These are phyloP conservation scores for Chaetomidium leptoderma DNA, from an alignment of 495 filamentous ascomycete genomes.

Conservation along the genomic window DNA sequence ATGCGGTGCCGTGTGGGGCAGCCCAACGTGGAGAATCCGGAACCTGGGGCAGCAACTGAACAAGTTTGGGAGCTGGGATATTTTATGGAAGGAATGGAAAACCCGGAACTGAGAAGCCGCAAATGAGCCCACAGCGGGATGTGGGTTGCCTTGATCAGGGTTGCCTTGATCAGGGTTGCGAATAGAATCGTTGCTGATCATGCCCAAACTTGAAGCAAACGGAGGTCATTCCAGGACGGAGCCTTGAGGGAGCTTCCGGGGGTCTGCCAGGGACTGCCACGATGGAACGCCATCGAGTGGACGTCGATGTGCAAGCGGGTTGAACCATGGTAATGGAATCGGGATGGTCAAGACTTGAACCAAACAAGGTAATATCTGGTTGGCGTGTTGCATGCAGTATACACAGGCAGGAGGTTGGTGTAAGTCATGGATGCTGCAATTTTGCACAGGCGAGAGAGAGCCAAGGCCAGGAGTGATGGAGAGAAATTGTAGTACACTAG, in stretches of 20 bases:
- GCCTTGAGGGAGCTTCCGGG: too few species aligned
- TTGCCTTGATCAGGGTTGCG: neutral
- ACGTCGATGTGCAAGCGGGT: neutral
- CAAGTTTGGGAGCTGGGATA: neutral
- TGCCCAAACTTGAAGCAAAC: neutral
- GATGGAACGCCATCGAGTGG: neutral
- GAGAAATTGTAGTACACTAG: too few species aligned
- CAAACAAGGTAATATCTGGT: neutral
- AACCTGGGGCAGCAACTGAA: neutral
- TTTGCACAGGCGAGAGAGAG: too few species aligned
- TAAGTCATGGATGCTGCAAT: too few species aligned
- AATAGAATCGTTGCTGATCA: neutral
- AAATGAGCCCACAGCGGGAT: neutral
- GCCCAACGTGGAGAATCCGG: conserved; percentile 1
- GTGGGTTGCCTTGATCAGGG: neutral
- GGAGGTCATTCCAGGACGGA: too few species aligned
- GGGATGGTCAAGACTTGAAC: neutral
- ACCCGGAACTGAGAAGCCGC: conserved; percentile 13
- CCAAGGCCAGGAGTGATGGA: too few species aligned
- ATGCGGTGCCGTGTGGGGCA: conserved; percentile 6
- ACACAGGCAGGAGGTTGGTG: too few species aligned
- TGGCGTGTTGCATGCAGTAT: too few species aligned
- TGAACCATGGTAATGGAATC: neutral
- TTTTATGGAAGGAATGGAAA: conserved; percentile 13
- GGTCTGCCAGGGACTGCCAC: too few species aligned